Evolutionary conservation across 192 early-diverging fungal genomes (phyloP).

Genomic region (Lobosporangium transversale): DNA sequence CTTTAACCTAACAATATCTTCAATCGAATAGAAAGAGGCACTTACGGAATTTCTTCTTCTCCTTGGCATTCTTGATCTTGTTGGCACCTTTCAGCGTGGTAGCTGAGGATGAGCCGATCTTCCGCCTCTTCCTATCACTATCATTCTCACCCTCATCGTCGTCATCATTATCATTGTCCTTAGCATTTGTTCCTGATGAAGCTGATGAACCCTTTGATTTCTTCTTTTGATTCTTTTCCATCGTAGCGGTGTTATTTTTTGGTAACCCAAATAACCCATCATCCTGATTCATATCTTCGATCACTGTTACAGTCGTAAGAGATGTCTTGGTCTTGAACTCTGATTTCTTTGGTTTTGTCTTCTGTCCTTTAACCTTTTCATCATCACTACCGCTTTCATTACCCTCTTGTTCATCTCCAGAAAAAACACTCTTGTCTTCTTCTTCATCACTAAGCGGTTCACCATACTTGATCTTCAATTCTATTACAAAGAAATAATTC

Average conservation of each 20-base stretch:
- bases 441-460: slow-evolving; percentile 50
- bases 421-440: slow-evolving; percentile 53
- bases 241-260: slow-evolving; percentile 28
- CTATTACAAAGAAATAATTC: slow-evolving; percentile 1
- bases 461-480: slow-evolving; percentile 51
- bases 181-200: not conserved
- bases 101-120: slow-evolving; percentile 37
- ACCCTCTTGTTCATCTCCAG: slow-evolving; percentile 38
- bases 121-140: slow-evolving; percentile 31
- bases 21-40: too few species aligned
- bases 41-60: slow-evolving; percentile 55
- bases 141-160: slow-evolving; percentile 19
- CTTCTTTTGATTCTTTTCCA: slow-evolving; percentile 26
- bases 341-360: slow-evolving; percentile 57
- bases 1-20: too few species aligned
- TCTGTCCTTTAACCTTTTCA: slow-evolving; percentile 7
- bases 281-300: slow-evolving; percentile 72
- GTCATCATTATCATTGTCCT: slow-evolving; percentile 6
- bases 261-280: slow-evolving; percentile 42
- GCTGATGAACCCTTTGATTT: slow-evolving; percentile 1
- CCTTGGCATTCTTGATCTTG: slow-evolving; percentile 21
- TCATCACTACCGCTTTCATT: too few species aligned
- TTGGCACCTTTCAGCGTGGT: slow-evolving; percentile 36
- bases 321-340: slow-evolving; percentile 66
- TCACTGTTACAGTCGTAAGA: slow-evolving; percentile 78